These are phyloP conservation scores for Fusarium sp. DNA, from an alignment of 2,329 filamentous ascomycete species.

Conservation along the genomic window DNA sequence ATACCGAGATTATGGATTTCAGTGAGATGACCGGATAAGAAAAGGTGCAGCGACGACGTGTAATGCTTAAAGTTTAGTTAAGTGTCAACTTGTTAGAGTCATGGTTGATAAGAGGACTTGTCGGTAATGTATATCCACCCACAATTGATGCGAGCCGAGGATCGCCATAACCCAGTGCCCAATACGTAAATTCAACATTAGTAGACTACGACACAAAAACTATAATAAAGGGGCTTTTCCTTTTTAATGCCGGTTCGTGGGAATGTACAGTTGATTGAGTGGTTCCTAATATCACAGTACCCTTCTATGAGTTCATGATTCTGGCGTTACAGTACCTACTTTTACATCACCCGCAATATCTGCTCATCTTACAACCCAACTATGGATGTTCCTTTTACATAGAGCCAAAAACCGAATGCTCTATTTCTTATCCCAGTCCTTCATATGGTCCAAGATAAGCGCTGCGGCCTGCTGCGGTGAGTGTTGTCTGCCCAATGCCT, in stretches of 20 bases:
- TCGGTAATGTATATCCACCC: conserved; percentile 40
- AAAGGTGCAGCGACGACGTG: not conserved
- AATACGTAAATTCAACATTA: not conserved
- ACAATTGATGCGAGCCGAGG: conserved; percentile 26
- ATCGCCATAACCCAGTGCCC: conserved; percentile 20
- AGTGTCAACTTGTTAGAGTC: conserved; percentile 12
- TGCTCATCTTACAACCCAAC: conserved; percentile 30
- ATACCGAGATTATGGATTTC: too few species aligned
- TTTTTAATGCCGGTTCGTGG: not conserved
- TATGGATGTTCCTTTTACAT: conserved; percentile 14
- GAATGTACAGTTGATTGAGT: conserved; percentile 44
- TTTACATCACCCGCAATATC: conserved; percentile 36
- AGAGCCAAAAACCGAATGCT: not conserved
- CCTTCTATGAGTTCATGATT: conserved; percentile 36
- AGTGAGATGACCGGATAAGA: not conserved
- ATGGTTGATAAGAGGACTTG: conserved; percentile 33
- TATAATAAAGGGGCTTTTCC: too few species aligned
- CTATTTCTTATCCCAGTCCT: conserved; percentile 57
- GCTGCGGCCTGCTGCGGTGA: conserved; percentile 86
- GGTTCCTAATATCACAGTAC: conserved; percentile 36
- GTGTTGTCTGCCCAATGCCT: conserved; percentile 94
- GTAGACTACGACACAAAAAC: not conserved
- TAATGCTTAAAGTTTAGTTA: not conserved
- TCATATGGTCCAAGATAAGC: conserved; percentile 87
- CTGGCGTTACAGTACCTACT: conserved; percentile 43